Evolutionary conservation across 768 basidiomycete genomes (phyloP).

Genomic region (Boletus rex-veris): DNA sequence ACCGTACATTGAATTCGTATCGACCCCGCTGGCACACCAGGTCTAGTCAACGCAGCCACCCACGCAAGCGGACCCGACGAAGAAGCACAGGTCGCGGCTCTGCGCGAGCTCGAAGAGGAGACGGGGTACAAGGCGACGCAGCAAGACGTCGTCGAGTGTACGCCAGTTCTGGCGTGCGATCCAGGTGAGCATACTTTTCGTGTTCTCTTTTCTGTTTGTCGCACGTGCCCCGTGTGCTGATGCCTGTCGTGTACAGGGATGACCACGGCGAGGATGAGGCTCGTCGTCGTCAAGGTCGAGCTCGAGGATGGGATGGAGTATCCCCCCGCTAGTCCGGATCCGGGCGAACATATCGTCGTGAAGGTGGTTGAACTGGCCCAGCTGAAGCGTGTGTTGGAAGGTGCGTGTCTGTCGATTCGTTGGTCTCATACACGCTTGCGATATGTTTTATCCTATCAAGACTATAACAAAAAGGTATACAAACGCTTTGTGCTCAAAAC

Average conservation of each 20-base stretch:
- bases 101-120: constrained; percentile 90
- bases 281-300: constrained; percentile 67
- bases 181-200: constrained; percentile 47
- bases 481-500: background rate
- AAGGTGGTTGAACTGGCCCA: constrained; percentile 66
- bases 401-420: constrained; percentile 39
- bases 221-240: no score
- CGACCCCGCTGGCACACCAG: constrained; percentile 31
- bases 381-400: constrained; percentile 60
- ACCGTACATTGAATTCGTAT: background rate
- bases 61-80: constrained; percentile 38
- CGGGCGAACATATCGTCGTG: constrained; percentile 81
- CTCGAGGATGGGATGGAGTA: constrained; percentile 64
- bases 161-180: constrained; percentile 62
- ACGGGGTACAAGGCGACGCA: constrained; percentile 75
- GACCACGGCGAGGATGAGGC: constrained; percentile 91
- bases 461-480: constrained; percentile 55
- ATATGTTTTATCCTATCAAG: constrained; percentile 33
- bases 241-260: constrained; percentile 54
- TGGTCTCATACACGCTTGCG: background rate
- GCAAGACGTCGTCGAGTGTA: constrained; percentile 53
- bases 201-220: no score
- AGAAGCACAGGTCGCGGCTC: constrained; percentile 72
- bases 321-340: constrained; percentile 74
- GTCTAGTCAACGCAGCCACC: constrained; percentile 73